A percentile compares a stretch with the other conserved stretches of the same genome.
Evolutionary conservation across 805 yeast genomes (phyloP).

Genomic region (Myxozyma lipomycoides): DNA sequence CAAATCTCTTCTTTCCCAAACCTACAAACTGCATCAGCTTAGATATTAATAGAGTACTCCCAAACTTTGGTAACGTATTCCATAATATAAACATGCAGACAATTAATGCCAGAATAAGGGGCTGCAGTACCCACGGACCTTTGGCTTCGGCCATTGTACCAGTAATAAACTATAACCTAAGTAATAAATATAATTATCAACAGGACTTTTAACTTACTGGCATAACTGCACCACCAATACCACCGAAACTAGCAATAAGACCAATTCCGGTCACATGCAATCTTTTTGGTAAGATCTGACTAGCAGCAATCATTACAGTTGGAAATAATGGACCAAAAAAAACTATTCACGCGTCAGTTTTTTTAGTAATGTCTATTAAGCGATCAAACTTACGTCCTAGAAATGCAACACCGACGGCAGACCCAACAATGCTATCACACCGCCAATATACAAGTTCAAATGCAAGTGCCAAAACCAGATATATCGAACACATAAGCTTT

Average conservation of each 20-base stretch:
- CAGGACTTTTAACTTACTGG: no score
- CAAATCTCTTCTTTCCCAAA: no score
- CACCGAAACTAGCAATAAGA: slow-evolving; percentile 72
- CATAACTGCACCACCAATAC: slow-evolving; percentile 73
- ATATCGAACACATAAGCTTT: slow-evolving; percentile 40
- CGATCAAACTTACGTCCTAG: slow-evolving; percentile 41
- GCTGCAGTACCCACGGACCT: slow-evolving; percentile 25
- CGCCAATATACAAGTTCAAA: slow-evolving; percentile 49
- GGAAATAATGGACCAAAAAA: slow-evolving; percentile 72
- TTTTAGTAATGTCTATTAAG: neutral
- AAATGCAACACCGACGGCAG: slow-evolving; percentile 46
- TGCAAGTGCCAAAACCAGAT: slow-evolving; percentile 38
- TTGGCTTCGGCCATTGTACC: slow-evolving; percentile 46
- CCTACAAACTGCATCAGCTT: no score
- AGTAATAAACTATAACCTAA: slow-evolving; percentile 41
- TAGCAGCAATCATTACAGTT: slow-evolving; percentile 61
- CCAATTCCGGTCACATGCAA: slow-evolving; percentile 68
- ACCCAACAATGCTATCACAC: slow-evolving; percentile 43
- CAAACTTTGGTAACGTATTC: slow-evolving; percentile 19
- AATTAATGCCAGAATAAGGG: slow-evolving; percentile 18
- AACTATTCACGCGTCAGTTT: slow-evolving; percentile 24
- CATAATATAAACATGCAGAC: slow-evolving; percentile 14
- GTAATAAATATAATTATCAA: no score
- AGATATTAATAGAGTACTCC: neutral
- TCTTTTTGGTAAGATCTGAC: slow-evolving; percentile 57